phyloP scores from a whole-genome alignment of 1,139 yeast species.

The Casaregolazyma suthepensis region DNA sequence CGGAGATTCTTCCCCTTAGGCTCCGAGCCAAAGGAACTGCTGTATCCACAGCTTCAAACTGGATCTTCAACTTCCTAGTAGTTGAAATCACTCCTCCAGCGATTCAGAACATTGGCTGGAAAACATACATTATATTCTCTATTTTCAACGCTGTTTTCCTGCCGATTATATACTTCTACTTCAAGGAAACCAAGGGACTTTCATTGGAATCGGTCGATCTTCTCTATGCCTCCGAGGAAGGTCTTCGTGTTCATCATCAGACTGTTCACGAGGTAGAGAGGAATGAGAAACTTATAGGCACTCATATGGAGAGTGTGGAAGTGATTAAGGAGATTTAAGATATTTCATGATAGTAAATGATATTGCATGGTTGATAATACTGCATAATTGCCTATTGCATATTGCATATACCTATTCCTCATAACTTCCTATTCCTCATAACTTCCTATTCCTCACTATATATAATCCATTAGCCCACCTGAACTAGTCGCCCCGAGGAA shows the following conservation, averaged over 20 bases:
- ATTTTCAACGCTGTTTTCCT: slow-evolving; percentile 46
- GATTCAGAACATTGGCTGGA: slow-evolving; percentile 38
- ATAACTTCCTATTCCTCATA: background rate
- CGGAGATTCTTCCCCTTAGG: slow-evolving; percentile 65
- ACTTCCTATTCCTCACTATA: background rate
- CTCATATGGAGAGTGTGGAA: background rate
- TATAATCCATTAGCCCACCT: slow-evolving; percentile 13
- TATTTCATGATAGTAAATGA: too few relatives aligned
- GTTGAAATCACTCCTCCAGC: slow-evolving; percentile 52
- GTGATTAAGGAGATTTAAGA: background rate
- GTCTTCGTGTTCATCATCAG: slow-evolving; percentile 12
- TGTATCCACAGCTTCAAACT: slow-evolving; percentile 64
- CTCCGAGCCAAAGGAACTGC: slow-evolving; percentile 72
- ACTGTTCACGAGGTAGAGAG: slow-evolving; percentile 3
- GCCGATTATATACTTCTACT: slow-evolving; percentile 46
- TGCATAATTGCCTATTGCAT: too few relatives aligned
- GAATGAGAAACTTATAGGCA: background rate
- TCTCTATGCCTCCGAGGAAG: slow-evolving; percentile 15
- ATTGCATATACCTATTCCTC: too few relatives aligned
- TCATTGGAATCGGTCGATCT: slow-evolving; percentile 45
- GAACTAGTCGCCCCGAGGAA: slow-evolving; percentile 11
- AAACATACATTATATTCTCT: slow-evolving; percentile 39
- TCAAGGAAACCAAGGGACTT: slow-evolving; percentile 37
- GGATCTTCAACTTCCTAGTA: slow-evolving; percentile 69
- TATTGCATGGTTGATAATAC: too few relatives aligned